Base-by-base conservation (phyloP, 2,329 filamentous ascomycete species). In the Pyrenophora graminea region DNA sequence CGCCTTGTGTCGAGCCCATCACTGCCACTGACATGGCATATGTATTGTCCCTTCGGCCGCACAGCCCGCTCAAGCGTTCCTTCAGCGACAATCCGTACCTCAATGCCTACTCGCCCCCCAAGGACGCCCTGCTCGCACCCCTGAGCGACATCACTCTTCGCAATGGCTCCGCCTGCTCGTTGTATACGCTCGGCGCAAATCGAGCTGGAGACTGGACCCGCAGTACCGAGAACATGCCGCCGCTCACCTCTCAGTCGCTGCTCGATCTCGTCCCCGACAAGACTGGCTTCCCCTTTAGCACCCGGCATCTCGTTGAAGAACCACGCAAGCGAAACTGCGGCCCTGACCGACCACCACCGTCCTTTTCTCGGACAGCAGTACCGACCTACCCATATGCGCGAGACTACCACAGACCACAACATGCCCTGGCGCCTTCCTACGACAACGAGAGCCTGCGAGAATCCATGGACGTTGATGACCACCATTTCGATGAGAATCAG, bases 81-180 rank as follows among this genome's bases (percentile, higher is more conserved):
- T 75, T 76, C 62, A 74, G 70, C 60, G 72, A 76, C 56, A 71
- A 67, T 45, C 70, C 69, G 33, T 73, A 69, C 61, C 59, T 72
- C 39, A 64, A 61, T 36, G 62, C 71, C 40, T 67, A 62, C 54
- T 72, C 73, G 13, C 64, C 73, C 27, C 48, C 69, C 10, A 63
- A 61, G 33, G 62, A 69, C 25, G 50, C 56, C 15, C 48, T 67
- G 12, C 48, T 62, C 21, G 51, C 51, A 17, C 62, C 70, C 6
- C 63, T 71, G 17, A 55, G 45, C 47, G 62, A 69, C 36, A 55
- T 69, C 45, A 62, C 65, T 3, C 44, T 64, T 50, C 66, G 68
- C 42, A 72, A 72, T 52, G 56, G 59, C 31, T 76, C 73, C 34
- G 64, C 67, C 19, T 70, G 67, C 45, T 74, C 72, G 31, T 58